Conservation (phyloP, 1,284 basidiomycete species). For the Trametes polyzona region DNA sequence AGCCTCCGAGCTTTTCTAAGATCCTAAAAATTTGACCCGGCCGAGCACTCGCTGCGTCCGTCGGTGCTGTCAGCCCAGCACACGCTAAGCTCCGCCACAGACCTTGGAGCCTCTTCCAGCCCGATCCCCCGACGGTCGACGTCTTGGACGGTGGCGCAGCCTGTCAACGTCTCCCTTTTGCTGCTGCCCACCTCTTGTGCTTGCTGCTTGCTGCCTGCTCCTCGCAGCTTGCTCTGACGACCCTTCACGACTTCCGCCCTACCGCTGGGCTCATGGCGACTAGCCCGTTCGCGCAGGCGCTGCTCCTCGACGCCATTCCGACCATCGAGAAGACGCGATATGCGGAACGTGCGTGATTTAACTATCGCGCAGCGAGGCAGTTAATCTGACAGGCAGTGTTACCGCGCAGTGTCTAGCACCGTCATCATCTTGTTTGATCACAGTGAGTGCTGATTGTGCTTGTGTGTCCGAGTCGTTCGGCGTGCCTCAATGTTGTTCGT, state of each 20-base stretch:
- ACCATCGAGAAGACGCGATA: constrained; percentile 23
- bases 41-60: background rate
- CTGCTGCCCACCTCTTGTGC: background rate
- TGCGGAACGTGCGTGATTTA: constrained; percentile 21
- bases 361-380: background rate
- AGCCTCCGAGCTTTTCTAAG: too few species aligned
- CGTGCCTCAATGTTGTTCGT: background rate
- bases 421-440: constrained; percentile 26
- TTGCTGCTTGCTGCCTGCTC: background rate
- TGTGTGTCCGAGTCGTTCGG: background rate
- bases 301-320: constrained; percentile 17
- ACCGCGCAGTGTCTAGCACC: constrained; percentile 21
- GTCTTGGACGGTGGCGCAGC: background rate
- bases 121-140: background rate
- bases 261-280: constrained; percentile 6
- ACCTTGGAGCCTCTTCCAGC: background rate
- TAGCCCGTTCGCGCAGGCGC: constrained; percentile 3
- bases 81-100: background rate
- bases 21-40: background rate
- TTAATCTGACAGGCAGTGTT: background rate
- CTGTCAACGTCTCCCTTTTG: background rate
- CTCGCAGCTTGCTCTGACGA: background rate
- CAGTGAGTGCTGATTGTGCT: constrained; percentile 13
- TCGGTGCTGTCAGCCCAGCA: background rate
- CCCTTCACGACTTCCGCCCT: background rate